Evolutionary conservation across 441 rosid species (phyloP).

Genomic region (Brassica balearica): DNA sequence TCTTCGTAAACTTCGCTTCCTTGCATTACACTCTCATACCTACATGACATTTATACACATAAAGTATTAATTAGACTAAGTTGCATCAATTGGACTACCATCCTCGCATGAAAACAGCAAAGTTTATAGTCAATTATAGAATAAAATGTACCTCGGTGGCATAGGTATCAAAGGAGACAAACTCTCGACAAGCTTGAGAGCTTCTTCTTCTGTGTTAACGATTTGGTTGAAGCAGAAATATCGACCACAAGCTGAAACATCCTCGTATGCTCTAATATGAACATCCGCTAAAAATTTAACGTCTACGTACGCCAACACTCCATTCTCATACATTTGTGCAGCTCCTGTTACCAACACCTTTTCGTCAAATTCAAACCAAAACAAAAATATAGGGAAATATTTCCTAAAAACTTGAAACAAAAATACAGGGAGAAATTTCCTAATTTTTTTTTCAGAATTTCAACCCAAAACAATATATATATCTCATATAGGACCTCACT

Average conservation of each 20-base stretch:
- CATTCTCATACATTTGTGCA: conserved; percentile 83
- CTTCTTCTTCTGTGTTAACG: conserved; percentile 65
- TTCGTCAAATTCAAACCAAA: conserved; percentile 15
- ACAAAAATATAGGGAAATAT: not conserved
- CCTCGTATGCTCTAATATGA: conserved; percentile 73
- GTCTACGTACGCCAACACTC: conserved; percentile 74
- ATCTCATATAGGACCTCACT: not conserved
- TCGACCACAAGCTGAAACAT: conserved; percentile 69
- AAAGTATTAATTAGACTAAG: conserved; percentile 9
- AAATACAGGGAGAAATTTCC: not conserved
- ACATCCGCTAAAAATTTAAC: conserved; percentile 67
- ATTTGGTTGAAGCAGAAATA: conserved; percentile 85
- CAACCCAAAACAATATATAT: not conserved
- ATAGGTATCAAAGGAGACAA: conserved; percentile 73
- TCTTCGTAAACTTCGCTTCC: conserved; percentile 65
- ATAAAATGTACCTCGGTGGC: conserved; percentile 57
- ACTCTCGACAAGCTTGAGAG: conserved; percentile 60
- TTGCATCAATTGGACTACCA: conserved; percentile 5
- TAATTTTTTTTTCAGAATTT: not conserved
- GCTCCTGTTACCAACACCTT: conserved; percentile 58
- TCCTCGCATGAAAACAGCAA: not conserved
- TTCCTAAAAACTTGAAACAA: not conserved
- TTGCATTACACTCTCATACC: conserved; percentile 58
- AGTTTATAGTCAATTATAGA: not conserved
- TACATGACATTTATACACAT: conserved; percentile 40